Conservation (phyloP, 139 green algal genomes). For the Micractinium sp. region DNA sequence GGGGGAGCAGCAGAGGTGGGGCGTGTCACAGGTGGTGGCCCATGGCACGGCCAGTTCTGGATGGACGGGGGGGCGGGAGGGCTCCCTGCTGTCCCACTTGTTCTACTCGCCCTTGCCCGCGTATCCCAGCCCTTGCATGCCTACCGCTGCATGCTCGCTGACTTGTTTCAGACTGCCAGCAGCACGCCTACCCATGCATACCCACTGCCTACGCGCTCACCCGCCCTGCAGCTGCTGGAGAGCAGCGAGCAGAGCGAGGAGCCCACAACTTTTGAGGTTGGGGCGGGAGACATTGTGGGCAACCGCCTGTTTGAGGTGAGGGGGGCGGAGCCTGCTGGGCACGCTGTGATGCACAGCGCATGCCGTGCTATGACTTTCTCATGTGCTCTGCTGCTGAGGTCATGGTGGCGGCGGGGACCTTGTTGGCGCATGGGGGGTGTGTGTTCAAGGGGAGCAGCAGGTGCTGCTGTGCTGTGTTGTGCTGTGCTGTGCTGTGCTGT, state of each 20-base stretch:
- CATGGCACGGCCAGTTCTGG: no score
- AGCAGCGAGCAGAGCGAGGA: constrained; percentile 54
- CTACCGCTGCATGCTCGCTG: no score
- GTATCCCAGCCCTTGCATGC: no score
- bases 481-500: no score
- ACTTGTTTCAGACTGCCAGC: background rate
- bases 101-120: no score
- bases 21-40: no score
- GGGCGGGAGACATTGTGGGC: constrained; percentile 80
- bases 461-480: no score
- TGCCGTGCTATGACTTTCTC: background rate
- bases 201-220: background rate
- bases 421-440: no score
- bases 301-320: constrained; percentile 78
- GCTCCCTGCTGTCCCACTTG: no score
- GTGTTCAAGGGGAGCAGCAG: background rate
- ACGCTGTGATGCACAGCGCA: background rate
- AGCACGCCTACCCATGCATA: background rate
- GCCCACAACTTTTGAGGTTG: constrained; percentile 85
- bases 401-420: no score
- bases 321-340: background rate
- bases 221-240: constrained; percentile 48
- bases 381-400: background rate
- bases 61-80: no score
- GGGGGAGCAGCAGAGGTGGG: no score